Base-by-base conservation (phyloP, 2,329 filamentous ascomycete genomes). In the Talaromyces sp. region DNA sequence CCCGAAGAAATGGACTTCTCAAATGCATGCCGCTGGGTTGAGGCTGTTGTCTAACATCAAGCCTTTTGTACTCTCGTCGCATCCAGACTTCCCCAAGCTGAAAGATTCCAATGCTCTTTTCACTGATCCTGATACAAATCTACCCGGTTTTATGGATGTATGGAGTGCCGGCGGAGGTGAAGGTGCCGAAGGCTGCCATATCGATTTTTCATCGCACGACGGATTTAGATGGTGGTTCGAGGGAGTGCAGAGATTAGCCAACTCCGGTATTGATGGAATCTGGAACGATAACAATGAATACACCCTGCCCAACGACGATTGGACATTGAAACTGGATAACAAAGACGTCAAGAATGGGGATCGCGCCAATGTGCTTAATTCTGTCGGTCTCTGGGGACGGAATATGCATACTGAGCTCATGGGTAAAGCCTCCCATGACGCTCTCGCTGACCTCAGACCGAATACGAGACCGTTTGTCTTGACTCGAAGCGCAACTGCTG, bases 261-360 rank as follows among this genome's bases (percentile, higher is more conserved):
- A 83, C 28, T 76, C 84, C 8, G 88, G 88, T 0, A 88, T 91
- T 62, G 88, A 90, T 67, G 88, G 83, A 55, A 90, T 91, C 76
- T 91, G 89, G 88, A 91, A 91, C 67, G 88, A 91, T 71, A 91
- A 91, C 74, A 91, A 91, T 67, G 88, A 91, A 72, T 91, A 90
- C 71, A 86, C 85, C 0, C 80, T 89, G 2, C 82, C 86, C 0
- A 80, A 84, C 64, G 88, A 91, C 64, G 79, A 83, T 25, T 91
- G 88, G 88, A 75, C 84, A 62, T 83, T 86, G 58, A 83, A 84
- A 0, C 77, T 90, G 0, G 80, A 86, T 44, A 76, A 79, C 40
- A 64, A 67, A 1, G 75, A 75, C 1, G 66, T 72, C 0, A 67
- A 80, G 1, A 75, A 56, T 14, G 48, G 77, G 0, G 70, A 74